These are phyloP conservation scores for Casaregolazyma suthepensis DNA, from an alignment of 1,139 yeast species.

Conservation along the genomic window DNA sequence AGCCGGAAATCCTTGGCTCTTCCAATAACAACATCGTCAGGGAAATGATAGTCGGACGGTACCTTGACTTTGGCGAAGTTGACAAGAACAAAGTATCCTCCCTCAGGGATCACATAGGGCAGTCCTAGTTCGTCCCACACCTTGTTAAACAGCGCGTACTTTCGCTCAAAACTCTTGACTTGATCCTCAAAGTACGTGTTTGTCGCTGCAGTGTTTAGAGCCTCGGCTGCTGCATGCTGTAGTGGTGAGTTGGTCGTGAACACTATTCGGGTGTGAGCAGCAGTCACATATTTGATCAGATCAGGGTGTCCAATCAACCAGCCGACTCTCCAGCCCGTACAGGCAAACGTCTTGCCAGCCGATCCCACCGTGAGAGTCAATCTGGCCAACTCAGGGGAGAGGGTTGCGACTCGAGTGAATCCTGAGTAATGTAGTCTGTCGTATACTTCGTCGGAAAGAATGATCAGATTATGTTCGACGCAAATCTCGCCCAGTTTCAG, in stretches of 20 bases:
- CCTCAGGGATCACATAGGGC: conserved; percentile 86
- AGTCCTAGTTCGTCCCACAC: conserved; percentile 81
- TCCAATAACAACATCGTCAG: conserved; percentile 53
- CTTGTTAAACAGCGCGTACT: conserved; percentile 62
- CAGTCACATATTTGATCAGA: conserved; percentile 69
- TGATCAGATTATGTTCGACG: conserved; percentile 70
- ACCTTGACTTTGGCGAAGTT: conserved; percentile 76
- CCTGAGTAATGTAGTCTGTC: conserved; percentile 73
- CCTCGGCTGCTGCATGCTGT: conserved; percentile 85
- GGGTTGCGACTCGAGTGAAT: conserved; percentile 79
- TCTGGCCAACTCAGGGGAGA: conserved; percentile 69
- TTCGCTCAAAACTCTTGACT: conserved; percentile 57
- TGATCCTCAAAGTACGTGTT: conserved; percentile 65
- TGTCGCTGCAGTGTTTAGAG: conserved; percentile 55
- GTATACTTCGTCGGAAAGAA: conserved; percentile 90
- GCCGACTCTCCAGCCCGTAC: conserved; percentile 98
- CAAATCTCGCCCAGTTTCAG: conserved; percentile 70
- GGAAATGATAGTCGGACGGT: conserved; percentile 66
- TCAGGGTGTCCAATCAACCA: conserved; percentile 89
- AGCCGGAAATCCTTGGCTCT: conserved; percentile 81
- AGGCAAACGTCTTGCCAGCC: conserved; percentile 95
- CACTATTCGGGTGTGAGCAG: conserved; percentile 91
- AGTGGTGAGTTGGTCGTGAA: conserved; percentile 88
- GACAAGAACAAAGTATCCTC: conserved; percentile 87
- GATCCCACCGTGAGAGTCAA: conserved; percentile 89